A percentile compares a stretch with the other conserved stretches of the same genome.
Conservation (phyloP, 192 early-diverging fungal species). For the Mortierella alpina region DNA sequence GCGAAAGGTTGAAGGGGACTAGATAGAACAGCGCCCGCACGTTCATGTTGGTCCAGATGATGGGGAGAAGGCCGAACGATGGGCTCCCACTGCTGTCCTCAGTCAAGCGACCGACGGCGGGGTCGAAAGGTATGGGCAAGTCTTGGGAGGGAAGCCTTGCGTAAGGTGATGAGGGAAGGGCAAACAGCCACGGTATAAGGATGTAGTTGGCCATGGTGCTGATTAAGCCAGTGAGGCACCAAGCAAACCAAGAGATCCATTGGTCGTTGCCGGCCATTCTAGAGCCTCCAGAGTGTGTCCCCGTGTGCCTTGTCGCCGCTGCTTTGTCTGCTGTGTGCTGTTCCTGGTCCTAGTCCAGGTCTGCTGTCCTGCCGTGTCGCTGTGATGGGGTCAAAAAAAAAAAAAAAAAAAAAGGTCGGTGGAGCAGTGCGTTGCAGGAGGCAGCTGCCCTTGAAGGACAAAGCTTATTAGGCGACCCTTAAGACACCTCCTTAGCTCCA, state of each 20-base stretch:
- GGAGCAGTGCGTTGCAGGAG: too few species aligned
- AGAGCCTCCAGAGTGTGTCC: too few species aligned
- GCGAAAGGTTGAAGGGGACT: constrained; percentile 81
- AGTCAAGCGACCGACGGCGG: too few species aligned
- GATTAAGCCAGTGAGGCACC: constrained; percentile 68
- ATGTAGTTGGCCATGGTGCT: constrained; percentile 73
- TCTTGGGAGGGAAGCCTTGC: not conserved
- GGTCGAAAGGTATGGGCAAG: not conserved
- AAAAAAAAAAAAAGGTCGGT: too few species aligned
- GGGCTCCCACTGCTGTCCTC: not conserved
- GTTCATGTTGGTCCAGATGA: constrained; percentile 51
- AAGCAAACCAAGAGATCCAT: constrained; percentile 19
- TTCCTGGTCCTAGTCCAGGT: too few species aligned
- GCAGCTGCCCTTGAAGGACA: too few species aligned
- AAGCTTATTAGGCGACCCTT: too few species aligned
- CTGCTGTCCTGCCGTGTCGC: too few species aligned
- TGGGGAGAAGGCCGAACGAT: constrained; percentile 4
- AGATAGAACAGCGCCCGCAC: constrained; percentile 52
- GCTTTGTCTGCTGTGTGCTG: too few species aligned
- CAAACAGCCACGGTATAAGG: constrained; percentile 61
- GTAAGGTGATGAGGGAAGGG: constrained; percentile 26
- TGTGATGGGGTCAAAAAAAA: too few species aligned
- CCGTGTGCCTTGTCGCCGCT: too few species aligned
- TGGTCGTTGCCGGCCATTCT: constrained; percentile 13
- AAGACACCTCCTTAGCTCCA: too few species aligned